These are phyloP conservation scores for Chlorencoelia australis DNA, from an alignment of 2,329 filamentous ascomycete species.

Conservation along the genomic window DNA sequence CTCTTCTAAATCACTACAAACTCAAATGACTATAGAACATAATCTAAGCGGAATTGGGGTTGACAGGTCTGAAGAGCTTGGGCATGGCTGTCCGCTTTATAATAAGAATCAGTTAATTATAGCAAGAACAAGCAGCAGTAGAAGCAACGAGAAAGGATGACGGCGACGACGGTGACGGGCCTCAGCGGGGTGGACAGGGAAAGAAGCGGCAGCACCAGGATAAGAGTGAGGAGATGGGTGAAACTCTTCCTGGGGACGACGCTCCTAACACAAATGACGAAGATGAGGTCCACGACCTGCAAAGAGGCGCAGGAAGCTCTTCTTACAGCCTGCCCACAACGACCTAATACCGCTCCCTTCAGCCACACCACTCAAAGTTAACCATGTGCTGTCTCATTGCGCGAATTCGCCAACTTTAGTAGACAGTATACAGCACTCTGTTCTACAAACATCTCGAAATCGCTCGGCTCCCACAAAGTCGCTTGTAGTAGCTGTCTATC, in stretches of 20 bases:
- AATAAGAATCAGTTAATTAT: slow-evolving; percentile 8
- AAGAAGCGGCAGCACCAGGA: slow-evolving; percentile 6
- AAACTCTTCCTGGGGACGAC: too few species aligned
- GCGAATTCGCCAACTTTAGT: background rate
- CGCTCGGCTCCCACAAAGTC: background rate
- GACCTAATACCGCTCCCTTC: background rate
- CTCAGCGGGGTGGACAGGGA: slow-evolving; percentile 1
- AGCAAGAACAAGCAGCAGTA: slow-evolving; percentile 8
- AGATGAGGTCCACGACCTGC: background rate
- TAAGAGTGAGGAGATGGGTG: background rate
- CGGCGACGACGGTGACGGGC: slow-evolving; percentile 3
- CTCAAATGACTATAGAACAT: slow-evolving; percentile 7
- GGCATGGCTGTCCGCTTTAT: slow-evolving; percentile 2
- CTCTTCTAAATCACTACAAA: slow-evolving; percentile 3
- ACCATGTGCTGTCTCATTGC: background rate
- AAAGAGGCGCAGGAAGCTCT: slow-evolving; percentile 1
- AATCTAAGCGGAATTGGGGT: slow-evolving; percentile 1
- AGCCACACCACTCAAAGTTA: background rate
- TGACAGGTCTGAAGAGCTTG: slow-evolving; percentile 6
- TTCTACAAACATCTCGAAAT: background rate
- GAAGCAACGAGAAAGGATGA: slow-evolving; percentile 6
- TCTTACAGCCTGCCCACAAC: background rate
- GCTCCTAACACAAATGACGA: background rate
- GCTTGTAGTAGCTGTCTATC: background rate
- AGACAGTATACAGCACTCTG: background rate